Evolutionary conservation across 768 basidiomycete genomes (phyloP).

Genomic region (Podaxis sp.): DNA sequence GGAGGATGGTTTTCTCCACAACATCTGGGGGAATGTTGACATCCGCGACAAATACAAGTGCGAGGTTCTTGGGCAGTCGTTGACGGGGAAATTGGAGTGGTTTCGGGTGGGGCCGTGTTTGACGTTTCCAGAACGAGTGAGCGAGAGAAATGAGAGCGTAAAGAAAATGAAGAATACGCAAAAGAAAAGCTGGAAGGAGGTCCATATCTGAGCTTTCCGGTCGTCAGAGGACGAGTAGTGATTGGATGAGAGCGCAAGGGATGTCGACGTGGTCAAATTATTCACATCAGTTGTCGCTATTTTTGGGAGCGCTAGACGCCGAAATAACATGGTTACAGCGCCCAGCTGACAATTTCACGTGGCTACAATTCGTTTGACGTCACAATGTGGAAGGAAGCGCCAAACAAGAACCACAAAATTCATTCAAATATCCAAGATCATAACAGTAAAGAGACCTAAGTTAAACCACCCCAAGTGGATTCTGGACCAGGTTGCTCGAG

Average conservation of each 20-base stretch:
- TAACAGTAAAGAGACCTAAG: conserved; percentile 4
- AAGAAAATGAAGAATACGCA: conserved; percentile 58
- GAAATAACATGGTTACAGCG: not conserved
- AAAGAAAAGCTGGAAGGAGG: conserved; percentile 44
- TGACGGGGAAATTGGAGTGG: conserved; percentile 51
- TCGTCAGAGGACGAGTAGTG: not conserved
- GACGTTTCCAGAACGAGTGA: conserved; percentile 39
- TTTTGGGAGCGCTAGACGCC: not conserved
- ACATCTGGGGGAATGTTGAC: conserved; percentile 32
- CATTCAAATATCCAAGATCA: not conserved
- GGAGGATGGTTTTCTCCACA: conserved; percentile 43
- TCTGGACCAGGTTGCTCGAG: conserved; percentile 5
- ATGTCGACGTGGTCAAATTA: conserved; percentile 19
- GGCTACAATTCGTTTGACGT: conserved; percentile 3
- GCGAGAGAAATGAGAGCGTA: conserved; percentile 47
- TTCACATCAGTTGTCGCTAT: not conserved
- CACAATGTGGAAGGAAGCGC: not conserved
- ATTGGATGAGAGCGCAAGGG: not conserved
- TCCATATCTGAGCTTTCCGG: conserved; percentile 33
- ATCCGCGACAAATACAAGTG: conserved; percentile 58
- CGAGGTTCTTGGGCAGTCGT: conserved; percentile 66
- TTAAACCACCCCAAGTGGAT: conserved; percentile 11
- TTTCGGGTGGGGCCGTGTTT: conserved; percentile 38
- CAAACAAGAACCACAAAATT: not conserved
- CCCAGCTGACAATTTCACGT: not conserved